phyloP scores from a whole-genome alignment of 495 filamentous ascomycete genomes.

The Aspergillus sparsus region DNA sequence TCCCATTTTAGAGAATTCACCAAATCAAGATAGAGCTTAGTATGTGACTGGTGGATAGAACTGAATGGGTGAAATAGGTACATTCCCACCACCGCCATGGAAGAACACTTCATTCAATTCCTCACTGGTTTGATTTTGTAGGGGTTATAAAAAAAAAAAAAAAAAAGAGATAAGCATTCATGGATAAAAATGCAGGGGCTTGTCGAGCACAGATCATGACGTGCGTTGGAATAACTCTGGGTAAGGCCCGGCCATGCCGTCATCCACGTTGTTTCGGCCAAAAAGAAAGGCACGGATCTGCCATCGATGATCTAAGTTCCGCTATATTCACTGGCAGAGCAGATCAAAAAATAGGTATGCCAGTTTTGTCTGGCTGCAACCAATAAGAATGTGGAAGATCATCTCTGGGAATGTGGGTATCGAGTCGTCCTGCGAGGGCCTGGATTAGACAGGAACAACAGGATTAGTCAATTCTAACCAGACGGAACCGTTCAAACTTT shows the following conservation, averaged over 20 bases:
- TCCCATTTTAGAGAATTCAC: slow-evolving; percentile 20
- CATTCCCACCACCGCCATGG: neutral
- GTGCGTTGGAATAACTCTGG: neutral
- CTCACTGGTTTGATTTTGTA: neutral
- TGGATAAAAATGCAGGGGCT: slow-evolving; percentile 1
- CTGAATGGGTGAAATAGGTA: slow-evolving; percentile 3
- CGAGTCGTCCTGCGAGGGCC: neutral
- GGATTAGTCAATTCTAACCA: neutral
- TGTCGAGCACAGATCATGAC: slow-evolving; percentile 12
- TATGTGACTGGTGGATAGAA: slow-evolving; percentile 8
- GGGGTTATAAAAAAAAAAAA: neutral
- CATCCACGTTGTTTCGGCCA: slow-evolving; percentile 19
- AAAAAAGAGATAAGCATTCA: too few relatives aligned
- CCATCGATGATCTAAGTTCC: neutral
- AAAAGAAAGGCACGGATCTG: slow-evolving; percentile 5
- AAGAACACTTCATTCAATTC: neutral
- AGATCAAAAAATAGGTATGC: neutral
- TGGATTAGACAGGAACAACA: neutral
- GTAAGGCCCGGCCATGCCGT: slow-evolving; percentile 22
- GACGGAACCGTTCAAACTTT: neutral
- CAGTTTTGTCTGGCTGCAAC: slow-evolving; percentile 17
- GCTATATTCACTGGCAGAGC: neutral
- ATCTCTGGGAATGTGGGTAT: slow-evolving; percentile 16
- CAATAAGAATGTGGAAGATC: slow-evolving; percentile 24
- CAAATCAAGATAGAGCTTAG: slow-evolving; percentile 1